Percentiles rank a stretch among this genome's conserved stretches.
Conservation (phyloP, 2,329 filamentous ascomycete genomes). For the Colletotrichum higginsianum region DNA sequence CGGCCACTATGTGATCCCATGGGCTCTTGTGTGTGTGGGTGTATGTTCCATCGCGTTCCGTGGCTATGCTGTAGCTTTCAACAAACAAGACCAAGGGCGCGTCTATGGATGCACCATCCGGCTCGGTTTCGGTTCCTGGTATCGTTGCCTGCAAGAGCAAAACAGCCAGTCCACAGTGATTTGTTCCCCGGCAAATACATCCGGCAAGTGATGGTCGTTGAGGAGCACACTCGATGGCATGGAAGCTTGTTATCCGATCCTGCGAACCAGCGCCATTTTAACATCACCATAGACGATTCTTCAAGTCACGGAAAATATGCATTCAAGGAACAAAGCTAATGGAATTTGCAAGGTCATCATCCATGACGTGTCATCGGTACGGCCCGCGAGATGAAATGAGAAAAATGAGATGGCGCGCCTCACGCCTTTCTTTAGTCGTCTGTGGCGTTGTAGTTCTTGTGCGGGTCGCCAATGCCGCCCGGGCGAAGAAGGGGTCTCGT, state of each 20-base stretch:
- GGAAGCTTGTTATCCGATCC: too few species aligned
- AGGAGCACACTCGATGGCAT: too few species aligned
- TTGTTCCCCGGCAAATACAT: too few species aligned
- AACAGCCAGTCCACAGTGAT: too few species aligned
- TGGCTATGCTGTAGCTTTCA: background rate
- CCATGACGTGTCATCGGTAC: background rate
- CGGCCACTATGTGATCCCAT: background rate
- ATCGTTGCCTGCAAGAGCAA: too few species aligned
- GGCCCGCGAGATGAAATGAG: too few species aligned
- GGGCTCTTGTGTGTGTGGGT: background rate
- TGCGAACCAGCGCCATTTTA: too few species aligned
- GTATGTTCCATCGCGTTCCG: background rate
- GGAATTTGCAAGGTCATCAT: background rate
- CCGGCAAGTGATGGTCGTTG: too few species aligned
- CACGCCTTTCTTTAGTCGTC: conserved; percentile 8
- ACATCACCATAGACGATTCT: background rate
- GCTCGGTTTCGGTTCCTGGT: too few species aligned
- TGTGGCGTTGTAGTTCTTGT: conserved; percentile 56
- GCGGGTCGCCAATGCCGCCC: conserved; percentile 64
- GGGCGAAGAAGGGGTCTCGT: conserved; percentile 66
- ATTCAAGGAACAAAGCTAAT: background rate
- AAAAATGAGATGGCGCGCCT: background rate
- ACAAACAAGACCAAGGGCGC: background rate
- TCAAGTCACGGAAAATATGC: background rate
- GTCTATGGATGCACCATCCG: background rate